These are phyloP conservation scores for Telopea speciosissima DNA, from an alignment of 177 flowering plant species.

Conservation along the genomic window DNA sequence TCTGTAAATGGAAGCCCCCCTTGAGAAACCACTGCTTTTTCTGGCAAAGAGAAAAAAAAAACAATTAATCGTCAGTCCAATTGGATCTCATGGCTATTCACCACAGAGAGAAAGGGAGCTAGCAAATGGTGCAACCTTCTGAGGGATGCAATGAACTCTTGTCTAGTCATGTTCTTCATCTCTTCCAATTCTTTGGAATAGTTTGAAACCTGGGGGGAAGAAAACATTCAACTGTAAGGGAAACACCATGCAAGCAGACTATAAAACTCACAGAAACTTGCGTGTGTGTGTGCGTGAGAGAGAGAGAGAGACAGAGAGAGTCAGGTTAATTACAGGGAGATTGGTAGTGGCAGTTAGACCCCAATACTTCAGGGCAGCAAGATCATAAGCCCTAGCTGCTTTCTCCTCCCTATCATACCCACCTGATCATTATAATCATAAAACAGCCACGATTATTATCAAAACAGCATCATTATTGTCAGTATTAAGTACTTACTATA, in stretches of 20 bases:
- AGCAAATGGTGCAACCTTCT: slow-evolving; percentile 51
- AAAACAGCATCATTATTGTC: no score
- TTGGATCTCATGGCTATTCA: neutral
- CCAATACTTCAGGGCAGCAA: slow-evolving; percentile 95
- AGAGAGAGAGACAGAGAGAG: neutral
- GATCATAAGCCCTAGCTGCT: slow-evolving; percentile 90
- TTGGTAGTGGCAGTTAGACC: slow-evolving; percentile 85
- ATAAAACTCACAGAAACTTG: no score
- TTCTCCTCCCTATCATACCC: slow-evolving; percentile 96
- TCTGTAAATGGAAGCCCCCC: slow-evolving; percentile 89
- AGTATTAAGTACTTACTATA: no score
- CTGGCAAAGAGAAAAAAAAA: slow-evolving; percentile 22
- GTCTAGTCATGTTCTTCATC: slow-evolving; percentile 76
- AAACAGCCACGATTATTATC: neutral
- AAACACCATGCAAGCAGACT: neutral
- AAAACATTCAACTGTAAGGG: neutral
- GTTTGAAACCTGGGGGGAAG: slow-evolving; percentile 42
- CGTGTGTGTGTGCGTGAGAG: no score
- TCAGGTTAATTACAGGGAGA: slow-evolving; percentile 47
- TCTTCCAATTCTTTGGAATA: slow-evolving; percentile 74
- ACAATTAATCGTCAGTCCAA: neutral
- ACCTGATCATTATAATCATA: slow-evolving; percentile 31
- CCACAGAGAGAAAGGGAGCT: neutral
- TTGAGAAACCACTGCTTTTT: slow-evolving; percentile 90
- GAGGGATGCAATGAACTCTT: slow-evolving; percentile 91